Conservation (phyloP, 2,329 filamentous ascomycete species). For the Helotiales sp. region DNA sequence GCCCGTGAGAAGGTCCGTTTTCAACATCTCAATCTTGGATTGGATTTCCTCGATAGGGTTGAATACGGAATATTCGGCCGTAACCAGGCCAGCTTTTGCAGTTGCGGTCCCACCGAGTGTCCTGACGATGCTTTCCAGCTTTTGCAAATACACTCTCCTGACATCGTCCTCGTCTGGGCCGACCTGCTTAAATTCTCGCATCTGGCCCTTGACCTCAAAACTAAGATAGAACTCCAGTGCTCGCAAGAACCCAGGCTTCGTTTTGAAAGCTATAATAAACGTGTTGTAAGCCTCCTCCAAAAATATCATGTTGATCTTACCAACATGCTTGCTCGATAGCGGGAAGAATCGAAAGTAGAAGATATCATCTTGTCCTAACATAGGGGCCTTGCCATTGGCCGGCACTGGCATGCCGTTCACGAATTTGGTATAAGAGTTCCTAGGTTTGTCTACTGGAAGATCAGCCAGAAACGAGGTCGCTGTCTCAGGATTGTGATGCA, state of each 20-base stretch:
- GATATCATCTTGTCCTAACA: slow-evolving; percentile 3
- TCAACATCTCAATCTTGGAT: no score
- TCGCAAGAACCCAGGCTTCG: background rate
- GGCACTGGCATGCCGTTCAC: slow-evolving; percentile 11
- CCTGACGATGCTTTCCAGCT: background rate
- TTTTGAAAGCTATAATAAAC: slow-evolving; percentile 3
- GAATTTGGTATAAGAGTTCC: slow-evolving; percentile 15
- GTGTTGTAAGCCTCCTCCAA: slow-evolving; percentile 3
- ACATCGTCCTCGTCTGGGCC: background rate
- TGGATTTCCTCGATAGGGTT: no score
- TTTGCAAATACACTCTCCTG: background rate
- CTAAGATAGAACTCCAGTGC: slow-evolving; percentile 1
- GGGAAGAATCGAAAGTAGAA: slow-evolving; percentile 16
- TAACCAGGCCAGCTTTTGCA: no score
- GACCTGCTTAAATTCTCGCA: background rate
- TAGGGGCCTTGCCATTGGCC: background rate
- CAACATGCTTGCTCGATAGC: background rate
- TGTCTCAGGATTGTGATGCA: slow-evolving; percentile 6
- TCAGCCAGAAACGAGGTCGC: slow-evolving; percentile 9
- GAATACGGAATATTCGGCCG: no score
- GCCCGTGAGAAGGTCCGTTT: no score
- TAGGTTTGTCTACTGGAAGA: slow-evolving; percentile 18
- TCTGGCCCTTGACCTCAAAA: background rate
- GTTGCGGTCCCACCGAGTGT: background rate
- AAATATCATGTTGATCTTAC: slow-evolving; percentile 8